These are phyloP conservation scores for Cladosporium sp. DNA, from an alignment of 2,329 filamentous ascomycete species.

Conservation along the genomic window DNA sequence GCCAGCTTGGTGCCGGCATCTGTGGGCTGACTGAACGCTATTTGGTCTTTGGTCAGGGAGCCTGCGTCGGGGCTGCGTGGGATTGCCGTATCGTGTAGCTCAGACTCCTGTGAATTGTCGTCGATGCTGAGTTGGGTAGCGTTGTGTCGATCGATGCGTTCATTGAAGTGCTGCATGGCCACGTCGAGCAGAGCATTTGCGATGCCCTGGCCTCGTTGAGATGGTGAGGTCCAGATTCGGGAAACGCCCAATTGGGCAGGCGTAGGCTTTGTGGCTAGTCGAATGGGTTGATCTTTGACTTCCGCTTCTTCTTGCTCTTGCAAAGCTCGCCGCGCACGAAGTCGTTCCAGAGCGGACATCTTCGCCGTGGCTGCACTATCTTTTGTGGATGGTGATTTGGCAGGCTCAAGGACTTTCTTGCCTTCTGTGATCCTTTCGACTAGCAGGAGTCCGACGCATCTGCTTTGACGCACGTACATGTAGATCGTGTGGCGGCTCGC, in stretches of 20 bases:
- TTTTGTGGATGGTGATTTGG: not conserved
- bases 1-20: constrained; percentile 56
- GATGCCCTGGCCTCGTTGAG: constrained; percentile 54
- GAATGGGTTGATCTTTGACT: constrained; percentile 16
- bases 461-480: constrained; percentile 57
- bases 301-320: constrained; percentile 9
- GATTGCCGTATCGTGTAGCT: constrained; percentile 47
- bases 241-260: constrained; percentile 58
- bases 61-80: constrained; percentile 34
- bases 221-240: constrained; percentile 60
- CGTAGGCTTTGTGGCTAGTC: constrained; percentile 17
- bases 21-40: constrained; percentile 65
- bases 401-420: constrained; percentile 42
- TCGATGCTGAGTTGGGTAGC: not conserved
- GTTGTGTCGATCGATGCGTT: not conserved
- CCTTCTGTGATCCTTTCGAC: constrained; percentile 59
- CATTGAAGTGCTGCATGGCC: constrained; percentile 22
- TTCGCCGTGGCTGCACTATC: not conserved
- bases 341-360: constrained; percentile 6
- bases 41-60: constrained; percentile 49
- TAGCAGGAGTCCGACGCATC: constrained; percentile 59
- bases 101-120: not conserved
- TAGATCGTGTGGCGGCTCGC: constrained; percentile 53
- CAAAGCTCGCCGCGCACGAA: constrained; percentile 12
- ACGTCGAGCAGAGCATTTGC: constrained; percentile 54